Conservation (phyloP, 208 protist genomes). For the Trypanosoma platydactyli region DNA sequence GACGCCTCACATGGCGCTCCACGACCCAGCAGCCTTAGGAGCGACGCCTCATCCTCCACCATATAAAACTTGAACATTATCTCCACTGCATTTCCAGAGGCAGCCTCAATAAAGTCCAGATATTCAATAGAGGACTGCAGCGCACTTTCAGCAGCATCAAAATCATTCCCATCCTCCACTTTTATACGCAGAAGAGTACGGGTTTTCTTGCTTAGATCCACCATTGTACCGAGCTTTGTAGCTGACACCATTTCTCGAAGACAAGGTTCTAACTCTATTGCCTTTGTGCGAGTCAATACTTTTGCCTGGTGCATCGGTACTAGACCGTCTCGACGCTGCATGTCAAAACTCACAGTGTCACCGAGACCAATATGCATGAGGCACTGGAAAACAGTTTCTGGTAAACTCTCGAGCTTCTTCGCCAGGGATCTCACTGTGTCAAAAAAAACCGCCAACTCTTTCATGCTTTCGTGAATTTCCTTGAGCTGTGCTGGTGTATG, state of each 20-base stretch:
- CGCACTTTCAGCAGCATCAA: constrained; percentile 61
- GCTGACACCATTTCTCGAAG: constrained; percentile 53
- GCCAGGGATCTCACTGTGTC: constrained; percentile 44
- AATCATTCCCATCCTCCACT: constrained; percentile 87
- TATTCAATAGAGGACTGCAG: constrained; percentile 75
- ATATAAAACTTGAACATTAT: constrained; percentile 82
- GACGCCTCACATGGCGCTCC: background rate
- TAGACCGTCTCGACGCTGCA: constrained; percentile 66
- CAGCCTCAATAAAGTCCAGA: constrained; percentile 67
- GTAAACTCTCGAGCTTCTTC: constrained; percentile 36
- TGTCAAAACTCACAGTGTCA: constrained; percentile 75
- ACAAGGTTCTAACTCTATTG: constrained; percentile 65
- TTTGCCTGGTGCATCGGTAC: constrained; percentile 93
- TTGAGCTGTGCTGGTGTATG: constrained; percentile 58
- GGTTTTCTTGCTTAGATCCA: constrained; percentile 59
- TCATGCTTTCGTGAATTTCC: constrained; percentile 59
- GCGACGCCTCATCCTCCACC: constrained; percentile 71
- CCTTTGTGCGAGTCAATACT: constrained; percentile 66
- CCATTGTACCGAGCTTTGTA: constrained; percentile 67
- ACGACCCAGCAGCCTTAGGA: constrained; percentile 50
- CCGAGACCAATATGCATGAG: constrained; percentile 86
- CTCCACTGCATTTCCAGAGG: constrained; percentile 42
- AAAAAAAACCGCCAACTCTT: constrained; percentile 68
- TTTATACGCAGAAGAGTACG: constrained; percentile 82
- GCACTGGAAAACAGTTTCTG: constrained; percentile 80